Conservation (phyloP, 805 yeast species). For the Starmerella bombicola region DNA sequence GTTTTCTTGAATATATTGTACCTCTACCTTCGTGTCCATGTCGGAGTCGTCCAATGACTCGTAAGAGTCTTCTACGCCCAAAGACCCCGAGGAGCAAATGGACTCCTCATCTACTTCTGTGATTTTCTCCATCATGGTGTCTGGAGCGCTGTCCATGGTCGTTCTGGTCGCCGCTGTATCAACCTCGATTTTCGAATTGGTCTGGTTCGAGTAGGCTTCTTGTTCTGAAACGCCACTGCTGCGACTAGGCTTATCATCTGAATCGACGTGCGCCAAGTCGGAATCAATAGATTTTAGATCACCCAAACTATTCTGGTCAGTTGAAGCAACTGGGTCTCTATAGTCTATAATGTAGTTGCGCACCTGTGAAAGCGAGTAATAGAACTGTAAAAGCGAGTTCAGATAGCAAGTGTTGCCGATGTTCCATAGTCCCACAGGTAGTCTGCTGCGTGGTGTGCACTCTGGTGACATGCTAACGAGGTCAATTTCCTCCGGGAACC, state of each 20-base stretch:
- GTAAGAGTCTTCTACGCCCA: too few relatives aligned
- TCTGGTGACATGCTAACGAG: not conserved
- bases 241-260: not conserved
- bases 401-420: constrained; percentile 94
- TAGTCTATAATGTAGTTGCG: constrained; percentile 53
- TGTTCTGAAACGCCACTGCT: not conserved
- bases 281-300: not conserved
- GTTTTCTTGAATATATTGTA: not conserved
- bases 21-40: not conserved
- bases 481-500: constrained; percentile 30
- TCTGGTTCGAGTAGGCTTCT: too few relatives aligned
- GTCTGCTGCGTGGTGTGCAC: not conserved
- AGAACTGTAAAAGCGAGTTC: constrained; percentile 81
- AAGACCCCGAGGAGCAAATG: too few relatives aligned
- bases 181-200: not conserved
- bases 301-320: too few relatives aligned
- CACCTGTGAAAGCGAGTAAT: constrained; percentile 73
- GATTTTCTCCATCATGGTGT: not conserved
- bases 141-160: not conserved
- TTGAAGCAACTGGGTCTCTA: constrained; percentile 25
- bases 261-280: not conserved
- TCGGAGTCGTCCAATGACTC: too few relatives aligned
- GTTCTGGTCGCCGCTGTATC: not conserved
- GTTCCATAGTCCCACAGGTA: constrained; percentile 89
- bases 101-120: not conserved